These are phyloP conservation scores for Lipomyces orientalis DNA, from an alignment of 805 yeast species.

Conservation along the genomic window DNA sequence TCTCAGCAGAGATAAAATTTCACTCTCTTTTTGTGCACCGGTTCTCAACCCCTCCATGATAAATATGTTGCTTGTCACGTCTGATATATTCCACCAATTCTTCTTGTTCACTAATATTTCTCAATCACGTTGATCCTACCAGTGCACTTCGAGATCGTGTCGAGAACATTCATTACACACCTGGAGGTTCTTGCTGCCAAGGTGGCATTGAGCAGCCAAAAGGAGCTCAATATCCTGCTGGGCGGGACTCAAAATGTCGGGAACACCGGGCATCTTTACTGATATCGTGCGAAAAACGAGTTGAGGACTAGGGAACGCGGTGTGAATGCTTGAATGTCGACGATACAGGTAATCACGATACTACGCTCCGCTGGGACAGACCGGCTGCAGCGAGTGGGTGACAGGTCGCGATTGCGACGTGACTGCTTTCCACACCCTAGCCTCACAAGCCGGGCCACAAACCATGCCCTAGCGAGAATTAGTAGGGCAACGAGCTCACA, in stretches of 20 bases:
- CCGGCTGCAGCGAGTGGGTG: too few relatives aligned
- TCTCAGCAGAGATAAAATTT: not conserved
- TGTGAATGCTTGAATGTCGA: not conserved
- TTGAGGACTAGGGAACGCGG: not conserved
- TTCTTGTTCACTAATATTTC: not conserved
- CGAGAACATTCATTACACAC: constrained; percentile 47
- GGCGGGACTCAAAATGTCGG: constrained; percentile 72
- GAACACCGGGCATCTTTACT: constrained; percentile 66
- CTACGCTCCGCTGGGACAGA: too few relatives aligned
- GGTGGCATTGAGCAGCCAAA: constrained; percentile 99
- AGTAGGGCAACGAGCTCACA: not conserved
- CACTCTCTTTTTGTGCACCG: not conserved
- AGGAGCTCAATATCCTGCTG: constrained; percentile 67
- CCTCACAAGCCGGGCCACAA: not conserved
- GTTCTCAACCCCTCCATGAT: not conserved
- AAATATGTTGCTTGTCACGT: not conserved
- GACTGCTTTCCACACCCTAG: not conserved
- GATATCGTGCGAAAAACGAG: constrained; percentile 44
- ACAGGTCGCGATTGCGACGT: not conserved
- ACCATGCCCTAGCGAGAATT: not conserved
- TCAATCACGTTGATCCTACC: not conserved
- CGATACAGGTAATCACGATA: not conserved
- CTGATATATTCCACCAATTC: not conserved
- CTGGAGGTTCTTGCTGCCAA: constrained; percentile 99
- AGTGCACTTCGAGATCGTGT: not conserved